Evolutionary conservation across 2,329 filamentous ascomycete genomes (phyloP), one percentile per base, ranked within the genome.

Genomic region (Dactylonectria estremocensis): DNA sequence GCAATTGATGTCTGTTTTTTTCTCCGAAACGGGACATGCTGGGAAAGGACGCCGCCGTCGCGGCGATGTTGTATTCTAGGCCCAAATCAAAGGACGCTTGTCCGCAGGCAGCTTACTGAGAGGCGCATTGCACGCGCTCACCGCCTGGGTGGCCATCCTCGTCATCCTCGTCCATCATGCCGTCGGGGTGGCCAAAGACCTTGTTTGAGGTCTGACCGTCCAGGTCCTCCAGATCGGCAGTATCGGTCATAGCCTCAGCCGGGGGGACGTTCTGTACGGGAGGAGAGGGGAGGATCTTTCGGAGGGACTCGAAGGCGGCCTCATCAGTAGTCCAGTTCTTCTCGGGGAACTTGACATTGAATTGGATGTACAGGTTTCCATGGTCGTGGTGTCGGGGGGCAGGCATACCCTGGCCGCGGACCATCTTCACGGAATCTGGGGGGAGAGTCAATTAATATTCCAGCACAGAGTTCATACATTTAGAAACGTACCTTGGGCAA

Each of bases 341-440:
- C 78, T 93, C 92, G 55, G 96, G 96, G 89, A 99, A 98, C 85
- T 97, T 97, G 84, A 99, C 95, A 78, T 93, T 92, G 85, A 99
- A 99, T 80, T 97, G 94, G 78, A 99, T 95, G 86, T 96, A 99
- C 76, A 99, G 87, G 85, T 99, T 98, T 78, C 96, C 96, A 79
- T 89, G 91, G 83, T 98, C 93, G 87, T 99, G 96, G 83, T 98
- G 96, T 76, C 96, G 91, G 83, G 90, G 93, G 4, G 96, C 97
- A 48, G 96, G 96, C 96, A 99, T 99, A 81, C 96, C 96, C 84
- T 99, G 96, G 72, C 95, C 95, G 73, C 94, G 93, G 77, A 99
- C 92, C 83, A 97, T 93, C 87, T 98, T 98, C 80, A 98, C 89
- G 73, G 94, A 87, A 75, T 93, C 96, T 97, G 75, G 11, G 4